Conservation (phyloP, 2,329 filamentous ascomycete genomes). For the Neocatenulostroma microsporum region DNA sequence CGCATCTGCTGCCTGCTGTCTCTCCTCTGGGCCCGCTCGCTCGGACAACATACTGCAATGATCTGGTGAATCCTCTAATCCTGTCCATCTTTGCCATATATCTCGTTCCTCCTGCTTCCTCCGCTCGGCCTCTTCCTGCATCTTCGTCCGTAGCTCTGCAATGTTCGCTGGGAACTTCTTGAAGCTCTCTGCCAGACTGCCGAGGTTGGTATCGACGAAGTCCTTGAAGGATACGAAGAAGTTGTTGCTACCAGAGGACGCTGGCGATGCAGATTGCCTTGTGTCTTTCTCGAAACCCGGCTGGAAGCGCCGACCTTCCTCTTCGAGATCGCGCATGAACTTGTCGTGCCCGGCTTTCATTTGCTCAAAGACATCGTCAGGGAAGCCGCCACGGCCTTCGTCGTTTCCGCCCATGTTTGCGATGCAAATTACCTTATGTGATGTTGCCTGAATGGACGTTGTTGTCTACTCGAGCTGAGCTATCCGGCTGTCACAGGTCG, state of each 20-base stretch:
- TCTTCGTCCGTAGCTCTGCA: conserved; percentile 24
- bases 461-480: not conserved
- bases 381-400: conserved; percentile 6
- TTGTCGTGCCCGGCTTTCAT: conserved; percentile 11
- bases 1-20: conserved; percentile 15
- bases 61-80: conserved; percentile 16
- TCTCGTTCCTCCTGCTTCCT: conserved; percentile 19
- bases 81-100: conserved; percentile 22
- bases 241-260: conserved; percentile 32
- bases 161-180: conserved; percentile 45
- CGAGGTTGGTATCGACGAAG: conserved; percentile 52
- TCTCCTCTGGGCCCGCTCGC: conserved; percentile 11
- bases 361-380: conserved; percentile 6
- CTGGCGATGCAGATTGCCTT: not conserved
- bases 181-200: conserved; percentile 38
- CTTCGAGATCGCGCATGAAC: conserved; percentile 9
- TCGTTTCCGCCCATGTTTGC: conserved; percentile 5
- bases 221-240: conserved; percentile 55
- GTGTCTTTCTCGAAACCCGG: not conserved
- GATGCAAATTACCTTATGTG: not conserved
- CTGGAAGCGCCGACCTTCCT: conserved; percentile 5
- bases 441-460: not conserved
- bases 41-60: conserved; percentile 13
- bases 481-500: not conserved
- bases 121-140: conserved; percentile 17